Evolutionary conservation across 257 asterid genomes (phyloP).

Genomic region (Solanum arcanum): DNA sequence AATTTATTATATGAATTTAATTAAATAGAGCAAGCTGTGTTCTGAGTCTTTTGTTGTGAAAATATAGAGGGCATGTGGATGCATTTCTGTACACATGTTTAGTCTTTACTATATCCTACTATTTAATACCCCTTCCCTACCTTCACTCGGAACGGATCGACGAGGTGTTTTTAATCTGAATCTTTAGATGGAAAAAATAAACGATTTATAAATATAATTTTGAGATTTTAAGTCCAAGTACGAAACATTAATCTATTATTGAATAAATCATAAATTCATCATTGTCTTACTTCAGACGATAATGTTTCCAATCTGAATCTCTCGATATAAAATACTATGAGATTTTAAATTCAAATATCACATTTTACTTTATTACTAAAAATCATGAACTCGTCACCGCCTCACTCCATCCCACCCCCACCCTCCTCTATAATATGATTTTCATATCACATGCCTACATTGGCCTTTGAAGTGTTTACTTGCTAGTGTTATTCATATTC

Average conservation of each 20-base stretch:
- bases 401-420: background rate
- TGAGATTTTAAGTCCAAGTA: too few relatives aligned
- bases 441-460: background rate
- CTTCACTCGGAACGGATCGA: background rate
- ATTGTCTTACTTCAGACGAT: too few relatives aligned
- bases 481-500: background rate
- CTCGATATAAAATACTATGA: too few relatives aligned
- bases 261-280: too few relatives aligned
- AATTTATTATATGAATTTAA: background rate
- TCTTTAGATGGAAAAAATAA: too few relatives aligned
- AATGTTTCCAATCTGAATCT: too few relatives aligned
- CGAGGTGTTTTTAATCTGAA: background rate
- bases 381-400: too few relatives aligned
- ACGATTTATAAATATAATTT: too few relatives aligned
- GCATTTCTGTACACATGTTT: constrained; percentile 18
- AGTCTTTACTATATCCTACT: background rate
- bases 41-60: background rate
- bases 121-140: background rate
- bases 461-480: background rate
- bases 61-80: constrained; percentile 16
- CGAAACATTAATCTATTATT: too few relatives aligned
- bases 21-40: background rate
- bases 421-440: background rate
- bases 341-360: too few relatives aligned
- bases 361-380: too few relatives aligned